Evolutionary conservation across 139 green algal species (phyloP).

Genomic region (Astrephomene gubernaculifera): DNA sequence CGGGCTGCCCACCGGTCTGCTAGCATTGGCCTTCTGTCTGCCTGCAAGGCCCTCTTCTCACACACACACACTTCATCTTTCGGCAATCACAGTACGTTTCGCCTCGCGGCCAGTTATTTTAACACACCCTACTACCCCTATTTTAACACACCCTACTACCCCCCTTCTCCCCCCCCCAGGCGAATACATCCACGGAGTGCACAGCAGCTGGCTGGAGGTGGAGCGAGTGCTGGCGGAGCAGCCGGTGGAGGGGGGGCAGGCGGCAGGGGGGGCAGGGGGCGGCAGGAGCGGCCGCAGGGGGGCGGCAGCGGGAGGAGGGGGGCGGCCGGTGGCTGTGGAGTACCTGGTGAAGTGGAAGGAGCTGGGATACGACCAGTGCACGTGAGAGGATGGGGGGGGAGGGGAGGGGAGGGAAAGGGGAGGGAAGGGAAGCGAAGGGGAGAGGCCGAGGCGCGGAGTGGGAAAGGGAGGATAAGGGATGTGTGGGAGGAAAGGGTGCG

Average conservation of each 20-base stretch:
- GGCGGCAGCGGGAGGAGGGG: constrained; percentile 2
- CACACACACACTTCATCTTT: no score
- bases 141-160: no score
- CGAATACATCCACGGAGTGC: constrained; percentile 52
- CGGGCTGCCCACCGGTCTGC: no score
- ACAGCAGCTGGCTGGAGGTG: constrained; percentile 55
- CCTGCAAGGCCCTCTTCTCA: no score
- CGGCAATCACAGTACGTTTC: no score
- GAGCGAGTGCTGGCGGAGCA: constrained; percentile 61
- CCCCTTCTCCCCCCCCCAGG: not conserved
- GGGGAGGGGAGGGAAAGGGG: not conserved
- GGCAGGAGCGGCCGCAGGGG: not conserved
- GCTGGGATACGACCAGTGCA: constrained; percentile 67
- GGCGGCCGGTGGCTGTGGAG: constrained; percentile 32
- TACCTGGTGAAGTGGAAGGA: constrained; percentile 75
- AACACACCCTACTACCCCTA: no score
- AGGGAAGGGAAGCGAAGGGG: not conserved
- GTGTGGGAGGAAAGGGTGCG: not conserved
- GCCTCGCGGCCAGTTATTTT: no score
- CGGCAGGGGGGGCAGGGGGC: not conserved
- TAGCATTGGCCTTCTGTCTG: no score
- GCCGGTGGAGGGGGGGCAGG: not conserved
- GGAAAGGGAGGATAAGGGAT: not conserved
- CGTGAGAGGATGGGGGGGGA: constrained; percentile 17
- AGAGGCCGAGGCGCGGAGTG: not conserved